These are phyloP conservation scores for Verticillium longisporum DNA, from an alignment of 2,329 filamentous ascomycete genomes.

Conservation along the genomic window DNA sequence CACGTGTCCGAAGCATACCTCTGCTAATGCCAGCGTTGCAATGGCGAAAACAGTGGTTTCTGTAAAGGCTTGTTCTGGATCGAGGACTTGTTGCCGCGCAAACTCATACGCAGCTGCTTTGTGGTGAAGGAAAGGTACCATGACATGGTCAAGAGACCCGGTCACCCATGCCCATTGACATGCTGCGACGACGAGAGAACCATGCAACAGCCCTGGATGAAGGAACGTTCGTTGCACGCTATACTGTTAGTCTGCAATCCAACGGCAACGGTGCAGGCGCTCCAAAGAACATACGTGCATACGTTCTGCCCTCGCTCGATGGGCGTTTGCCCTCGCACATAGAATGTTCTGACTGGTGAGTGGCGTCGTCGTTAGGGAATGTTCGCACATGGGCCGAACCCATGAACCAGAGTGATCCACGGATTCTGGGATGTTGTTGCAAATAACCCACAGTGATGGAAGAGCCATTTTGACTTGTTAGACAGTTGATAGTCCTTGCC, in stretches of 20 bases:
- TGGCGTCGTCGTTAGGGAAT: neutral
- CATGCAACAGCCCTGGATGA: slow-evolving; percentile 37
- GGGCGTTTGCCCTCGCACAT: slow-evolving; percentile 32
- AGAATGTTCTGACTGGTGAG: slow-evolving; percentile 29
- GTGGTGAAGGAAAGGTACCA: slow-evolving; percentile 37
- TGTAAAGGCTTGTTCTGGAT: slow-evolving; percentile 27
- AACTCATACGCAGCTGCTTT: slow-evolving; percentile 39
- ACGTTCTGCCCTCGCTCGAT: slow-evolving; percentile 26
- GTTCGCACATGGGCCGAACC: neutral
- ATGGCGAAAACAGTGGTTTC: slow-evolving; percentile 36
- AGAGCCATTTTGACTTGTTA: slow-evolving; percentile 24
- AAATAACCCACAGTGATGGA: slow-evolving; percentile 24
- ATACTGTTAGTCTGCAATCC: slow-evolving; percentile 5
- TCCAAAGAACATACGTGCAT: slow-evolving; percentile 20
- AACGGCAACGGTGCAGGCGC: neutral
- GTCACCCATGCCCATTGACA: slow-evolving; percentile 40
- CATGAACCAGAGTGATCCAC: too few relatives aligned
- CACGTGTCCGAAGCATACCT: slow-evolving; percentile 20
- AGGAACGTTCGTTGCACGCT: slow-evolving; percentile 36
- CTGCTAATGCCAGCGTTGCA: slow-evolving; percentile 34
- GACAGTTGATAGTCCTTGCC: slow-evolving; percentile 18
- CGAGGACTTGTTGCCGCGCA: slow-evolving; percentile 33
- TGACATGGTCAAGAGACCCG: slow-evolving; percentile 35
- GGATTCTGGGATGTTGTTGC: too few relatives aligned
- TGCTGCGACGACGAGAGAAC: slow-evolving; percentile 35